Conservation (phyloP, 2,329 filamentous ascomycete genomes). For the Phialophora macrospora region DNA sequence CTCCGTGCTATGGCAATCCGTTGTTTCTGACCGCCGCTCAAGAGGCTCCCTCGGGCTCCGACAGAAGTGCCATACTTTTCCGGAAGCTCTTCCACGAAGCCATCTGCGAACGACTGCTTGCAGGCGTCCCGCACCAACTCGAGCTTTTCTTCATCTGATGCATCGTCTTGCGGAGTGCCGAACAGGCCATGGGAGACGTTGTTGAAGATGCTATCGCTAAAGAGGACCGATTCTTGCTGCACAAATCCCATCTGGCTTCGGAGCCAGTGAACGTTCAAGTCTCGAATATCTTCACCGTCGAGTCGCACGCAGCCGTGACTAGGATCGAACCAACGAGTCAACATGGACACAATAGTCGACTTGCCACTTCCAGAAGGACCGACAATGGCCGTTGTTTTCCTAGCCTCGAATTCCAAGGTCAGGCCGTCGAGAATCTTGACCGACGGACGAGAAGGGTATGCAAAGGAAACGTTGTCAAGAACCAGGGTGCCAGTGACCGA, state of each 20-base stretch:
- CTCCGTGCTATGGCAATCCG: conserved; percentile 61
- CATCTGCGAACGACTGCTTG: conserved; percentile 89
- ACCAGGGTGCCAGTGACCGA: conserved; percentile 76
- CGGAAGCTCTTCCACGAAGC: conserved; percentile 80
- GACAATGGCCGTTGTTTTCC: conserved; percentile 92
- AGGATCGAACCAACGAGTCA: conserved; percentile 92
- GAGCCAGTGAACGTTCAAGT: conserved; percentile 85
- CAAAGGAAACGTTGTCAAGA: conserved; percentile 81
- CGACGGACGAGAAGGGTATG: conserved; percentile 91
- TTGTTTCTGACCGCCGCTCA: conserved; percentile 65
- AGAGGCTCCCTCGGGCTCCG: conserved; percentile 64
- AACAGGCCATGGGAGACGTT: conserved; percentile 92
- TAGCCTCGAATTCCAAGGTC: conserved; percentile 76
- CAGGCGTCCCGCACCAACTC: conserved; percentile 81
- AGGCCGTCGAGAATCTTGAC: conserved; percentile 86
- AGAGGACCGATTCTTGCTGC: conserved; percentile 88
- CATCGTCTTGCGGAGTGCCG: conserved; percentile 44
- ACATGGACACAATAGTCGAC: conserved; percentile 87
- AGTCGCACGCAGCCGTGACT: conserved; percentile 77
- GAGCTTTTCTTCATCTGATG: neutral
- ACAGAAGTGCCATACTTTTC: conserved; percentile 92
- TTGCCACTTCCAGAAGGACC: conserved; percentile 94
- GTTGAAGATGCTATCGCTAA: conserved; percentile 82
- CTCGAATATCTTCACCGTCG: conserved; percentile 80
- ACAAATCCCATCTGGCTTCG: conserved; percentile 90